Conservation (phyloP, 2,329 filamentous ascomycete species). For the Paracamarosporium sp. region DNA sequence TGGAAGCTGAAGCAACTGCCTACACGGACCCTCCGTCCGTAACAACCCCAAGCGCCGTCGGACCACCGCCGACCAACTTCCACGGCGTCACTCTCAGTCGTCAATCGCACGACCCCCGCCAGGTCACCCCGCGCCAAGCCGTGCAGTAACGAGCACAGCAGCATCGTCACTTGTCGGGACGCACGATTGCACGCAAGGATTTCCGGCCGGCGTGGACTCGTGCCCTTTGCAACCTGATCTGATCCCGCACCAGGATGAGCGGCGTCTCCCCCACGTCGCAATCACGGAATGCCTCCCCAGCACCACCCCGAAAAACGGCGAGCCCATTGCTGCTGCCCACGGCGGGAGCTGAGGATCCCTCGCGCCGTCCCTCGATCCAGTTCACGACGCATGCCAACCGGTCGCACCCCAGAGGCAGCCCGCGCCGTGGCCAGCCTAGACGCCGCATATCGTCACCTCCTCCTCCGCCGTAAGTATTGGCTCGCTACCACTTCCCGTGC, state of each 20-base stretch:
- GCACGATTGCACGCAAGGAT: conserved; percentile 8
- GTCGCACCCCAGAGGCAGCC: conserved; percentile 39
- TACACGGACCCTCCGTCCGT: not conserved
- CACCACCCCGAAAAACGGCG: conserved; percentile 21
- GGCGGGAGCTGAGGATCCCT: conserved; percentile 28
- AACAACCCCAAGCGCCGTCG: not conserved
- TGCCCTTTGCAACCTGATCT: conserved; percentile 16
- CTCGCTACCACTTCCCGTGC: conserved; percentile 9
- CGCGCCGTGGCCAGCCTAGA: conserved; percentile 36
- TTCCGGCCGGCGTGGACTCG: conserved; percentile 21
- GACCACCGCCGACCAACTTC: not conserved
- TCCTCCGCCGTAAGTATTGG: conserved; percentile 49
- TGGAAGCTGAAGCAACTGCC: not conserved
- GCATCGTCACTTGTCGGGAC: conserved; percentile 9
- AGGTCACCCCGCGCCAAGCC: conserved; percentile 5
- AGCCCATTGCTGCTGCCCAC: conserved; percentile 36
- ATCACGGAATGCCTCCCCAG: conserved; percentile 36
- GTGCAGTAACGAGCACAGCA: conserved; percentile 4
- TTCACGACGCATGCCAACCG: conserved; percentile 43
- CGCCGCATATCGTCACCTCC: conserved; percentile 49
- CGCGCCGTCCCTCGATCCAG: conserved; percentile 47
- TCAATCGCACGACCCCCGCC: conserved; percentile 1
- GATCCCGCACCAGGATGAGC: conserved; percentile 38
- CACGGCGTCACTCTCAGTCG: not conserved
- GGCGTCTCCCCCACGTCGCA: conserved; percentile 37